phyloP scores from a whole-genome alignment of 257 asterid genomes.

The Ehretia macrophylla region DNA sequence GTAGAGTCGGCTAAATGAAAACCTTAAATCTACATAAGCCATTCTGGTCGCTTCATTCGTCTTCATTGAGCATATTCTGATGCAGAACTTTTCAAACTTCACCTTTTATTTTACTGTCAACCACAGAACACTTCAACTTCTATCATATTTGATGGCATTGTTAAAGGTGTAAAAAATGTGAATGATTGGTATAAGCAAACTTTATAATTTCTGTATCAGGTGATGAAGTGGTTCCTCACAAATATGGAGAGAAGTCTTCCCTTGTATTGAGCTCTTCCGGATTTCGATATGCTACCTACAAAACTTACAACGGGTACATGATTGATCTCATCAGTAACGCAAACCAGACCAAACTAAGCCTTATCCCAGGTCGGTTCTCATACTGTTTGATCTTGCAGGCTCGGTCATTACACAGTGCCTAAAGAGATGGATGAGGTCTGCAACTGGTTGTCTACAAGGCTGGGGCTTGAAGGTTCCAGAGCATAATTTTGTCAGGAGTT shows the following conservation, averaged over 20 bases:
- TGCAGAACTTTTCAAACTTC: too few species aligned
- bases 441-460: constrained; percentile 5
- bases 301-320: constrained; percentile 76
- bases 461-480: constrained; percentile 6
- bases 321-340: not conserved
- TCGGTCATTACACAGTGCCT: constrained; percentile 10
- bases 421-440: constrained; percentile 11
- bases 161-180: too few species aligned
- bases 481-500: not conserved
- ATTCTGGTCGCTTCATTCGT: too few species aligned
- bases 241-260: constrained; percentile 70
- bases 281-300: constrained; percentile 56
- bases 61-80: too few species aligned
- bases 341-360: not conserved
- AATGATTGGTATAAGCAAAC: not conserved
- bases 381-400: not conserved
- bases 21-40: too few species aligned
- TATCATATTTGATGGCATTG: not conserved
- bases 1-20: too few species aligned
- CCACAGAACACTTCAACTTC: too few species aligned
- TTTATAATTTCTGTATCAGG: constrained; percentile 31
- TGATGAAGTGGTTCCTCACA: constrained; percentile 78
- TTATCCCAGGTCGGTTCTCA: not conserved
- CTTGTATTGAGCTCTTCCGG: constrained; percentile 72
- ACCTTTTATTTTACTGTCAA: too few species aligned